phyloP scores from a whole-genome alignment of 495 filamentous ascomycete genomes.

The Margaritispora aquatica region DNA sequence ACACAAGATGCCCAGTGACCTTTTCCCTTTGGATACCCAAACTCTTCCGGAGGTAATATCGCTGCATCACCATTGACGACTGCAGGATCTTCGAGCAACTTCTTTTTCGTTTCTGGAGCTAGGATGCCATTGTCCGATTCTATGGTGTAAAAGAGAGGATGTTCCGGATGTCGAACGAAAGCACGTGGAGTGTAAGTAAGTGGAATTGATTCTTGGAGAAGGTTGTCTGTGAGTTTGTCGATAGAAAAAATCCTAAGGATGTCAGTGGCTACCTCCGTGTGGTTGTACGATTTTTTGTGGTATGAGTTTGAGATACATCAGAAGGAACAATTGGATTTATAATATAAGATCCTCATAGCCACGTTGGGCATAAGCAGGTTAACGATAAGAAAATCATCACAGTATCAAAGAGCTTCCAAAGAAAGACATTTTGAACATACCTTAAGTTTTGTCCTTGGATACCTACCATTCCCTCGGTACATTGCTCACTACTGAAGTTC shows the following conservation, averaged over 20 bases:
- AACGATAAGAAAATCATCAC: conserved; percentile 60
- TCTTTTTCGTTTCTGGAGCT: conserved; percentile 61
- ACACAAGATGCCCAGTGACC: conserved; percentile 96
- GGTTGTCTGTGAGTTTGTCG: conserved; percentile 77
- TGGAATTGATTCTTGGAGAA: conserved; percentile 81
- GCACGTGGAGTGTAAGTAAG: conserved; percentile 87
- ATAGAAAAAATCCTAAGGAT: conserved; percentile 76
- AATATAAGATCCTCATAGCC: conserved; percentile 47
- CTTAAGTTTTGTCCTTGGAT: conserved; percentile 85
- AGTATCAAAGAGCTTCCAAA: conserved; percentile 18
- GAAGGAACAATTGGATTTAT: conserved; percentile 74
- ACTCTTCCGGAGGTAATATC: conserved; percentile 71
- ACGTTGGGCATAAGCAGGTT: conserved; percentile 31
- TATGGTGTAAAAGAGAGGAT: conserved; percentile 86
- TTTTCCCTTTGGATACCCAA: conserved; percentile 77
- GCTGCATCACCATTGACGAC: conserved; percentile 64
- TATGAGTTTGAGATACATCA: conserved; percentile 28
- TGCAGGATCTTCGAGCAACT: conserved; percentile 59
- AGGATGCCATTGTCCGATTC: conserved; percentile 90
- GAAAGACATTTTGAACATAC: conserved; percentile 47
- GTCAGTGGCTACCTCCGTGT: conserved; percentile 2
- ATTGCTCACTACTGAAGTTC: conserved; percentile 93
- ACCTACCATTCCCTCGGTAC: conserved; percentile 89
- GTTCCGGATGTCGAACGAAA: conserved; percentile 81
- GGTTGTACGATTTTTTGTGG: conserved; percentile 2